Percentiles rank a stretch among this genome's conserved stretches.
These are phyloP conservation scores for Ceratobasidium sp. DNA, from an alignment of 1,284 basidiomycete species.

Conservation along the genomic window DNA sequence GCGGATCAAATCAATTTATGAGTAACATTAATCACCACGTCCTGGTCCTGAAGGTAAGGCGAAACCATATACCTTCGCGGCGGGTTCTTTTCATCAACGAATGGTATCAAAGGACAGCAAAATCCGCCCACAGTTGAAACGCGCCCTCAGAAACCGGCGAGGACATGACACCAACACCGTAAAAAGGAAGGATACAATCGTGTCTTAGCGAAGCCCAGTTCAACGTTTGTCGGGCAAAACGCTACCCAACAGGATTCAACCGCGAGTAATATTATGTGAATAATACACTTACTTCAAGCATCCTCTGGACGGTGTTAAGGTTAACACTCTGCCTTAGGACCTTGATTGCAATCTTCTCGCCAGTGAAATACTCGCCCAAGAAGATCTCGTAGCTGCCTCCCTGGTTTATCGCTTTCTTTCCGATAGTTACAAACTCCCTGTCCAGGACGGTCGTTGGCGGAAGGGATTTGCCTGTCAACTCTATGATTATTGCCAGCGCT, in stretches of 20 bases:
- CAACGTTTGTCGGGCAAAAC: slow-evolving; percentile 15
- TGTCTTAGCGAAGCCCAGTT: slow-evolving; percentile 35
- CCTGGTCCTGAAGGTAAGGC: slow-evolving; percentile 21
- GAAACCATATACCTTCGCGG: slow-evolving; percentile 24
- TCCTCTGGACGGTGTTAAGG: slow-evolving; percentile 12
- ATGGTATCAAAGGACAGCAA: neutral
- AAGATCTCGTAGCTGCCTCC: slow-evolving; percentile 31
- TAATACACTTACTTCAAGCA: slow-evolving; percentile 5
- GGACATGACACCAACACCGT: slow-evolving; percentile 5
- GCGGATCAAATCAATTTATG: no score
- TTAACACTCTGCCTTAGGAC: slow-evolving; percentile 31
- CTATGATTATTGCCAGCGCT: slow-evolving; percentile 5
- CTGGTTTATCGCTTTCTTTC: slow-evolving; percentile 12
- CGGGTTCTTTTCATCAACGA: no score
- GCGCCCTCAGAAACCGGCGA: slow-evolving; percentile 1
- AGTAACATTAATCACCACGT: neutral
- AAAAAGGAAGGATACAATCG: slow-evolving; percentile 25
- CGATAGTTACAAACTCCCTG: slow-evolving; percentile 33
- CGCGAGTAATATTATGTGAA: no score
- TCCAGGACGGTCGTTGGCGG: slow-evolving; percentile 15
- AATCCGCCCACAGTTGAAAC: slow-evolving; percentile 8
- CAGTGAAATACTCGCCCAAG: slow-evolving; percentile 40
- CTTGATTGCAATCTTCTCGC: slow-evolving; percentile 37
- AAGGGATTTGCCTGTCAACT: slow-evolving; percentile 30
- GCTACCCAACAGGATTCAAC: neutral